These are phyloP conservation scores for Talaromyces ruber DNA, from an alignment of 495 filamentous ascomycete genomes.

Conservation along the genomic window DNA sequence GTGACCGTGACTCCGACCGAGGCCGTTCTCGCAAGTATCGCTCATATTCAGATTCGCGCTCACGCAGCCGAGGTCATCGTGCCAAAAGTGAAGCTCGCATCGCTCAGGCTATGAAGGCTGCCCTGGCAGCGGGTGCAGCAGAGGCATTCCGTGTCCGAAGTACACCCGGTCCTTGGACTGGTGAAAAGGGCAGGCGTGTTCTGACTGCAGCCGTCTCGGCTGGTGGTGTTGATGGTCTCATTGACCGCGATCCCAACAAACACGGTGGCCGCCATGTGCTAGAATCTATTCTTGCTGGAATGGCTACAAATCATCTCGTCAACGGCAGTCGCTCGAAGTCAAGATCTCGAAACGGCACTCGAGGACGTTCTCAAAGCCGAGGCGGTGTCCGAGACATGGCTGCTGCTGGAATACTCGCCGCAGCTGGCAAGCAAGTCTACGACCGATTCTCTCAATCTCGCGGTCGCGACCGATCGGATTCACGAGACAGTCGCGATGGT, in stretches of 20 bases:
- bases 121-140: conserved; percentile 73
- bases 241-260: conserved; percentile 64
- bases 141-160: conserved; percentile 85
- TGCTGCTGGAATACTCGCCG: conserved; percentile 64
- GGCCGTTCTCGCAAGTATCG: conserved; percentile 42
- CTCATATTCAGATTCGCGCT: conserved; percentile 45
- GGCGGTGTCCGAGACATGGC: conserved; percentile 55
- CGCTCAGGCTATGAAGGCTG: conserved; percentile 78
- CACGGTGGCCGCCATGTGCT: conserved; percentile 56
- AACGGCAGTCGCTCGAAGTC: conserved; percentile 63
- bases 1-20: conserved; percentile 18
- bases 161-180: conserved; percentile 74
- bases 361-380: conserved; percentile 31
- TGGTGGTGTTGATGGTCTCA: conserved; percentile 71
- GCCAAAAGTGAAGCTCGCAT: conserved; percentile 56
- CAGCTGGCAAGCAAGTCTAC: conserved; percentile 72
- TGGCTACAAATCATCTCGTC: conserved; percentile 71
- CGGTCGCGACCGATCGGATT: conserved; percentile 32
- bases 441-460: conserved; percentile 59
- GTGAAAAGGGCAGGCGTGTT: conserved; percentile 78
- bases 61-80: conserved; percentile 30
- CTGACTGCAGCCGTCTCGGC: conserved; percentile 80
- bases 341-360: conserved; percentile 27
- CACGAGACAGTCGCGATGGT: conserved; percentile 35
- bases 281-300: conserved; percentile 78